Conservation (phyloP, 202 grass and related monocot genomes). For the Elaeis oleifera region DNA sequence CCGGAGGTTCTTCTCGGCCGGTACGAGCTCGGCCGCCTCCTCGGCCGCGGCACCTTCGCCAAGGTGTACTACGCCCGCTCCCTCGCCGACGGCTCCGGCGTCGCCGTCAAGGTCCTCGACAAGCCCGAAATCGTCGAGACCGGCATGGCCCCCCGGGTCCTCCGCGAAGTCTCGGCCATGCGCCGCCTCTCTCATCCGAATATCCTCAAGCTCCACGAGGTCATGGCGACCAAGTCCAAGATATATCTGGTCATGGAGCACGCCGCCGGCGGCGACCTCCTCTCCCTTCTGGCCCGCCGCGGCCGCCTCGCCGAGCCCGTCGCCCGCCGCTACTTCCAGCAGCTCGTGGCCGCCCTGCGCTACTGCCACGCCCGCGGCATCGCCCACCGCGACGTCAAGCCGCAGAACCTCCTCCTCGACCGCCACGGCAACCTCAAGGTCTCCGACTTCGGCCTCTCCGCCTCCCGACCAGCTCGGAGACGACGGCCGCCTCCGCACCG, state of each 20-base stretch:
- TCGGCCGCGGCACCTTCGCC: constrained; percentile 76
- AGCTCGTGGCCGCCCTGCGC: constrained; percentile 49
- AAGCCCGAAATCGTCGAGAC: constrained; percentile 38
- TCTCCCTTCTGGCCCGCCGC: constrained; percentile 30
- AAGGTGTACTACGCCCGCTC: constrained; percentile 73
- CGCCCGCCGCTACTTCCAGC: constrained; percentile 45
- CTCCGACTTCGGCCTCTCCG: constrained; percentile 65
- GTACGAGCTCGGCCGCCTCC: constrained; percentile 58
- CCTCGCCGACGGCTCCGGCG: constrained; percentile 31
- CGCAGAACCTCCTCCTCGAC: constrained; percentile 73
- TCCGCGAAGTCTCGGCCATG: constrained; percentile 61
- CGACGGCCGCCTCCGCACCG: constrained; percentile 48
- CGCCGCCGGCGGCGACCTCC: constrained; percentile 48
- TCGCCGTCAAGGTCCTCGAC: constrained; percentile 73
- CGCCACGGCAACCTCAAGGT: constrained; percentile 45
- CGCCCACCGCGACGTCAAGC: constrained; percentile 74
- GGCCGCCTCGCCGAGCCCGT: constrained; percentile 36
- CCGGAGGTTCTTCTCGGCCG: constrained; percentile 43
- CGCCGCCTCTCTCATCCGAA: constrained; percentile 61
- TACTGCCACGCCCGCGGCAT: constrained; percentile 73
- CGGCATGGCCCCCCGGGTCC: constrained; percentile 33
- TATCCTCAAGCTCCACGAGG: constrained; percentile 68
- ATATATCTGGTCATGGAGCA: constrained; percentile 79
- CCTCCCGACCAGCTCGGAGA: constrained; percentile 34
- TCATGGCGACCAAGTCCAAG: constrained; percentile 48